Evolutionary conservation across 2,329 filamentous ascomycete species (phyloP), one percentile per base, ranked within the genome.

Genomic region (Sclerotinia nivalis): DNA sequence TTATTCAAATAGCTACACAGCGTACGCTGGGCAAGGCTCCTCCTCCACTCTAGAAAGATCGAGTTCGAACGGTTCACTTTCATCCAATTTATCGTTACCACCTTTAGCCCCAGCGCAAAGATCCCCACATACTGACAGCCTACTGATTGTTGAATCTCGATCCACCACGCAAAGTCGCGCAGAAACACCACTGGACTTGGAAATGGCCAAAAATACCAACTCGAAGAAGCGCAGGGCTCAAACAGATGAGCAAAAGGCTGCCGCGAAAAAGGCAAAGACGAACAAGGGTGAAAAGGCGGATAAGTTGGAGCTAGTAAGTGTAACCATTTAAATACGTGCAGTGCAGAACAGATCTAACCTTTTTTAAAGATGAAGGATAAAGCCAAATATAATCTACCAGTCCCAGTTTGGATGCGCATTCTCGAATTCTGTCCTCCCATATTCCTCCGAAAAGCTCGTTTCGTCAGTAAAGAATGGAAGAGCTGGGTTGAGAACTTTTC

Each of bases 361-460:
- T 22, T n/a, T 22, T n/a, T 50, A 45, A 55, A 72, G 68, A 70
- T 66, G 37, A 69, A 50, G n/a, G 40, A 59, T n/a, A 58, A 69
- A 70, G 71, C 68, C 50, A 73, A 67, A 43, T 69, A 71, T 28
- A 69, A 60, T 25, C n/a, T 75, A 12, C 59, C 58, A 50, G 54
- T 69, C 15, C 71, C 74, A 50, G 69, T 78, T n/a, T 77, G 73
- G 73, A 75, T 77, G 73, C 72, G 74, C 4, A 76, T 78, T 37
- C 71, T 78, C 40, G 75, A 78, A 64, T 77, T 75, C 56, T 73
- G 73, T 2, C 77, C 76, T n/a, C 75, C 76, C 4, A 68, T 73
- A 2, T 77, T 78, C 55, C 69, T 78, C 18, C 73, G 70, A 50
- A 78, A 78, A 56, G 75, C 74, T 50, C 74, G 76, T 28, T 69